phyloP scores from a whole-genome alignment of 805 yeast species.

The Barnettozyma sucrosica region DNA sequence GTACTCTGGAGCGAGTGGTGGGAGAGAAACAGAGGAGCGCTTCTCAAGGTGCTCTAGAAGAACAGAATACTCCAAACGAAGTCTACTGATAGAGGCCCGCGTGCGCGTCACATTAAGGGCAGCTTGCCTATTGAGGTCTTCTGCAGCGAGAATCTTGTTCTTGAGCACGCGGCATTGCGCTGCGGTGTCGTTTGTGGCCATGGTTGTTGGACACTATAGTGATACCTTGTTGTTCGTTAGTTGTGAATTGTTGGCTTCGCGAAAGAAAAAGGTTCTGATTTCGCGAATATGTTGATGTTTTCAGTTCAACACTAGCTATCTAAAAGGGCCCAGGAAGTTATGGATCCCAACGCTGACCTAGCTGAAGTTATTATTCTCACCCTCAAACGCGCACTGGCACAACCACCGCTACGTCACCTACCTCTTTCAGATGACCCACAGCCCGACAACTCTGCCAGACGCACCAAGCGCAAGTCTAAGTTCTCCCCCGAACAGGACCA shows the following conservation, averaged over 20 bases:
- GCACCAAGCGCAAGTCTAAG: conserved; percentile 60
- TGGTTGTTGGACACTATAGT: neutral
- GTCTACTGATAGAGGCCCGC: conserved; percentile 65
- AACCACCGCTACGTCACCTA: conserved; percentile 18
- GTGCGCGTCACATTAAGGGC: conserved; percentile 74
- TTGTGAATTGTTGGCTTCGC: neutral
- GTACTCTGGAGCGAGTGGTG: conserved; percentile 12
- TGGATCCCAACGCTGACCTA: neutral
- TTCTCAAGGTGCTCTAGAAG: conserved; percentile 74
- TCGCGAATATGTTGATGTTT: neutral
- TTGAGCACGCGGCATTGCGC: conserved; percentile 61
- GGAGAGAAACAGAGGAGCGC: conserved; percentile 28
- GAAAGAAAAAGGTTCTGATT: neutral
- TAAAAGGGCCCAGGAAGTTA: neutral
- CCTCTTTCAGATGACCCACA: conserved; percentile 38
- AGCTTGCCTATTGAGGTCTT: conserved; percentile 70
- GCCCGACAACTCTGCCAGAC: conserved; percentile 38
- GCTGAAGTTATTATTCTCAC: conserved; percentile 8
- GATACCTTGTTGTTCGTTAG: neutral
- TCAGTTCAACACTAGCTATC: neutral
- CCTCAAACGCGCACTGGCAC: conserved; percentile 11
- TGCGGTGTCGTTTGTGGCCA: neutral
- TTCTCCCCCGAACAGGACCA: conserved; percentile 65
- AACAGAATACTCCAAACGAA: conserved; percentile 77
- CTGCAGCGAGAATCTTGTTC: conserved; percentile 62